These are phyloP conservation scores for Poterioochromonas sp. DNA, from an alignment of 352 stramenopile genomes.

Conservation along the genomic window DNA sequence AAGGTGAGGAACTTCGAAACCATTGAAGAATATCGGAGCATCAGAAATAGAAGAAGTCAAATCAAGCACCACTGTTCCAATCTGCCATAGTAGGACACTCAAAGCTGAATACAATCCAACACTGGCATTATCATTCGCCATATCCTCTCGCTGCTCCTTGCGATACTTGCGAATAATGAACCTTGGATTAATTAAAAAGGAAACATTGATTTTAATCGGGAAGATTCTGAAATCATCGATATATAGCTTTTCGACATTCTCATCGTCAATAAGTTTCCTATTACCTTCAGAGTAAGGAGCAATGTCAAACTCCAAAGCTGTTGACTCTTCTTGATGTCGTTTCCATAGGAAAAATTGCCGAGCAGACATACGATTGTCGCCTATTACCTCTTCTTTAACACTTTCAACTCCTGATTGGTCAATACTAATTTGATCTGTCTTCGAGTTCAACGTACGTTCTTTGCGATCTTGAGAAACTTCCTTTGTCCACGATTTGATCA, in stretches of 20 bases:
- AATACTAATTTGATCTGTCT: not conserved
- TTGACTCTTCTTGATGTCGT: not conserved
- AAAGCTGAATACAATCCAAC: constrained; percentile 33
- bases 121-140: not conserved
- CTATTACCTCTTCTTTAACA: not conserved
- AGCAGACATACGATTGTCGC: not conserved
- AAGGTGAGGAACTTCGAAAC: constrained; percentile 74
- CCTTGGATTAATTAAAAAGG: constrained; percentile 28
- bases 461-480: not conserved
- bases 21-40: constrained; percentile 68
- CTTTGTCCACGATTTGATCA: not conserved
- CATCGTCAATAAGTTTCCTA: not conserved
- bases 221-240: constrained; percentile 41
- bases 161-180: not conserved
- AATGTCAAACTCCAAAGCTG: not conserved
- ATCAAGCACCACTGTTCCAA: constrained; percentile 44
- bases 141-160: not conserved
- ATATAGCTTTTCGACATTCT: constrained; percentile 39
- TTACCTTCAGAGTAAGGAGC: not conserved
- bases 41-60: constrained; percentile 67
- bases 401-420: not conserved
- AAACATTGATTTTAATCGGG: constrained; percentile 42
- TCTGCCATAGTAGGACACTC: constrained; percentile 27
- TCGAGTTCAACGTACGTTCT: too few species aligned
- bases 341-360: too few species aligned